phyloP scores from a whole-genome alignment of 1,139 yeast genomes.

The Debaryomyces coudertii region DNA sequence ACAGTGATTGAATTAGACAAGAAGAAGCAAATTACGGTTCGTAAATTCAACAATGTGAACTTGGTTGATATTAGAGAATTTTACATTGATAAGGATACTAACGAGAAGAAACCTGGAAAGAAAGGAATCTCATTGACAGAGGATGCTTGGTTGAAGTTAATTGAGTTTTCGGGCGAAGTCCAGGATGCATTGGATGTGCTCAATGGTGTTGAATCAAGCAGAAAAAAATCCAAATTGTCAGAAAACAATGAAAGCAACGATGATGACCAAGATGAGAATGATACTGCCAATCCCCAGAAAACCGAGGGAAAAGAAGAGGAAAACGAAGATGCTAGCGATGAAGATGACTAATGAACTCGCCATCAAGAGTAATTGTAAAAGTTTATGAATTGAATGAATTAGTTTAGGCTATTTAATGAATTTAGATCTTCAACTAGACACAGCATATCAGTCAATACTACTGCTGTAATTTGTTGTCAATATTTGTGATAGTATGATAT shows the following conservation, averaged over 20 bases:
- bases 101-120: slow-evolving; percentile 73
- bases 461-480: too few relatives aligned
- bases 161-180: slow-evolving; percentile 57
- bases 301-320: slow-evolving; percentile 12
- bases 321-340: slow-evolving; percentile 8
- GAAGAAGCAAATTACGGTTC: slow-evolving; percentile 72
- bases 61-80: slow-evolving; percentile 82
- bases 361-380: neutral
- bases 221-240: slow-evolving; percentile 11
- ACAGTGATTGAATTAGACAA: slow-evolving; percentile 48
- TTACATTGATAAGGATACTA: slow-evolving; percentile 62
- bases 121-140: slow-evolving; percentile 82
- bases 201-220: slow-evolving; percentile 29
- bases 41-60: slow-evolving; percentile 64
- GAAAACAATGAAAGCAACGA: slow-evolving; percentile 11
- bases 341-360: neutral
- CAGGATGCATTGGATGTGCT: slow-evolving; percentile 59
- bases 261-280: slow-evolving; percentile 1
- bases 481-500: too few relatives aligned
- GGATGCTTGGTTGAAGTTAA: slow-evolving; percentile 64
- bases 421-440: too few relatives aligned
- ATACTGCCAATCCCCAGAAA: neutral
- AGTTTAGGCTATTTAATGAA: neutral
- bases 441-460: too few relatives aligned
- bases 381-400: too few relatives aligned